phyloP scores from a whole-genome alignment of 768 basidiomycete genomes.

The Epithele typhae region DNA sequence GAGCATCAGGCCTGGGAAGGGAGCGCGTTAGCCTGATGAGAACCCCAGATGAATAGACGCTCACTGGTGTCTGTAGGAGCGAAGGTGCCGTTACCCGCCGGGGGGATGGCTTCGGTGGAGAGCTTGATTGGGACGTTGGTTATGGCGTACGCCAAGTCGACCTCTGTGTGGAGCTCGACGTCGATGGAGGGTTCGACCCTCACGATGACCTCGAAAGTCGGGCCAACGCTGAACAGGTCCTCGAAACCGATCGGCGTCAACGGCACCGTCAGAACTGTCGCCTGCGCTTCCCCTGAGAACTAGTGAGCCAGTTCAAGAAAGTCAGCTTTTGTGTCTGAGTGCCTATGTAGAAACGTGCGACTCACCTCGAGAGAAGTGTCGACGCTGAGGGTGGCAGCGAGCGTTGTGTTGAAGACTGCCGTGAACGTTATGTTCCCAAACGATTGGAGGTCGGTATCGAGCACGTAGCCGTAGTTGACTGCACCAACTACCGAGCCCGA shows the following conservation, averaged over 20 bases:
- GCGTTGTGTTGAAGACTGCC: constrained; percentile 33
- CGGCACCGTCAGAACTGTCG: constrained; percentile 35
- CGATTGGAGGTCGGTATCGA: constrained; percentile 30
- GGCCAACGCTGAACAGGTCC: constrained; percentile 44
- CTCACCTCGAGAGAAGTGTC: constrained; percentile 20
- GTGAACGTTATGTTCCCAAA: constrained; percentile 24
- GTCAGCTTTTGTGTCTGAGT: no score
- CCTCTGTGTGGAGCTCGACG: constrained; percentile 35
- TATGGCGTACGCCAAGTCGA: constrained; percentile 40
- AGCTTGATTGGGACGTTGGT: constrained; percentile 38
- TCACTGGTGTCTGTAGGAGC: no score
- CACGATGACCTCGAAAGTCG: constrained; percentile 40
- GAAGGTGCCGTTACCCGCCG: no score
- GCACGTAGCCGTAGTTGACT: constrained; percentile 35
- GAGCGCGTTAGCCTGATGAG: no score
- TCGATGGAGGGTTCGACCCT: constrained; percentile 24
- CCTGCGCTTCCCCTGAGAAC: no score
- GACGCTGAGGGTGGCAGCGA: constrained; percentile 37
- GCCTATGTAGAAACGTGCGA: no score
- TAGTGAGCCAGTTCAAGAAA: no score
- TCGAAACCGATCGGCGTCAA: constrained; percentile 48
- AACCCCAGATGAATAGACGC: no score
- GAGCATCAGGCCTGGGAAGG: constrained; percentile 35
- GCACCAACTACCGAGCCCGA: constrained; percentile 29
- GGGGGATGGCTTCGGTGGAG: constrained; percentile 25